Evolutionary conservation across 805 yeast genomes (phyloP).

Genomic region (Torulaspora microellipsoides): DNA sequence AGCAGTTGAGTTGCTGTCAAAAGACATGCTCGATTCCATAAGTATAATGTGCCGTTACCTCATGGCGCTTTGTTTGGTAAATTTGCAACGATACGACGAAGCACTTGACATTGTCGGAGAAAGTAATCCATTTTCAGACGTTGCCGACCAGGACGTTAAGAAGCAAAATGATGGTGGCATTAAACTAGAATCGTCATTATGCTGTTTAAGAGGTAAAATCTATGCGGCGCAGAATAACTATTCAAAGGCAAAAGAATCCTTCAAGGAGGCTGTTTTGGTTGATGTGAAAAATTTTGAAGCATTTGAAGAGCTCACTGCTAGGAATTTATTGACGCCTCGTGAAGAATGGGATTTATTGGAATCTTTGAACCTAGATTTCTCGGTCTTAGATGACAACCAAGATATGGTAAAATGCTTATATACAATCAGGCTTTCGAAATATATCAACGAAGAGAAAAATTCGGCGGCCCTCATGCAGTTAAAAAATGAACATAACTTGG

Average conservation of each 20-base stretch:
- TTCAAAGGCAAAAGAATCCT: slow-evolving; percentile 81
- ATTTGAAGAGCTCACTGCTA: slow-evolving; percentile 67
- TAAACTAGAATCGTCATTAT: slow-evolving; percentile 80
- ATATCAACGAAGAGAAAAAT: slow-evolving; percentile 52
- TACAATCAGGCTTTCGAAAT: slow-evolving; percentile 70
- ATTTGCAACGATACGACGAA: slow-evolving; percentile 77
- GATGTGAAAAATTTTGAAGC: slow-evolving; percentile 95
- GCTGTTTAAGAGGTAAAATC: slow-evolving; percentile 77
- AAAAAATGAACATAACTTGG: slow-evolving; percentile 66
- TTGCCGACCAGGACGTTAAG: slow-evolving; percentile 10
- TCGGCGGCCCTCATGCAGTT: slow-evolving; percentile 64
- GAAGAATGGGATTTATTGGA: slow-evolving; percentile 83
- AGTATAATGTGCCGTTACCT: slow-evolving; percentile 77
- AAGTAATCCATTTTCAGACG: slow-evolving; percentile 59
- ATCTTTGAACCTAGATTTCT: slow-evolving; percentile 57
- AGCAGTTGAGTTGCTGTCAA: slow-evolving; percentile 65
- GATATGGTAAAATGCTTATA: slow-evolving; percentile 77
- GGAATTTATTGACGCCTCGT: slow-evolving; percentile 69
- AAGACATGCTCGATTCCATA: slow-evolving; percentile 47
- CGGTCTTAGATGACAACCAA: slow-evolving; percentile 68
- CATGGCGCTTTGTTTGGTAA: slow-evolving; percentile 67
- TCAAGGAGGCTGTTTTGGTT: slow-evolving; percentile 76
- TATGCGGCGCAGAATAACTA: slow-evolving; percentile 79
- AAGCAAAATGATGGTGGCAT: slow-evolving; percentile 66
- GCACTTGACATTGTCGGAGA: slow-evolving; percentile 86